Conservation (phyloP, 2,329 filamentous ascomycete genomes). For the Tolypocladium sp. region DNA sequence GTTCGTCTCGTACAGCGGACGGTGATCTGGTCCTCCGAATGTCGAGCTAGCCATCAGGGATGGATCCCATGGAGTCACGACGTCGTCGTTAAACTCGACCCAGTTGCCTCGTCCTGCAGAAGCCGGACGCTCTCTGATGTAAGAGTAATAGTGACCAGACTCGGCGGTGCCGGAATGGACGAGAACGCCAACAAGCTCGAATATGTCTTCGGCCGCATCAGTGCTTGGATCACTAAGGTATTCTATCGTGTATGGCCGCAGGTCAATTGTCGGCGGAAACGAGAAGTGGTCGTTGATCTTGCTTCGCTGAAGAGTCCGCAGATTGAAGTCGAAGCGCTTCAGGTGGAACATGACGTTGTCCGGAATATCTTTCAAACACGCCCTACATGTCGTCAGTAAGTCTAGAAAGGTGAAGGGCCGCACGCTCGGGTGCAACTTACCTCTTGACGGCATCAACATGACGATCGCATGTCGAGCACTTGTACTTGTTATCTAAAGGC, state of each 20-base stretch:
- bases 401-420: background rate
- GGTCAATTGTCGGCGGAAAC: slow-evolving; percentile 76
- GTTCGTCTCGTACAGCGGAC: slow-evolving; percentile 34
- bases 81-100: slow-evolving; percentile 93
- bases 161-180: slow-evolving; percentile 90
- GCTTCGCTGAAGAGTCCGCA: slow-evolving; percentile 66
- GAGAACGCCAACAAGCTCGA: slow-evolving; percentile 89
- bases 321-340: slow-evolving; percentile 78
- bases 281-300: slow-evolving; percentile 96
- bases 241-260: slow-evolving; percentile 84
- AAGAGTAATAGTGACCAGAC: slow-evolving; percentile 96
- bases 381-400: slow-evolving; percentile 35
- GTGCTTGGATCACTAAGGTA: slow-evolving; percentile 58
- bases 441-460: slow-evolving; percentile 91
- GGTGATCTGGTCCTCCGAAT: slow-evolving; percentile 63
- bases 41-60: slow-evolving; percentile 64
- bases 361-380: slow-evolving; percentile 85
- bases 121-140: slow-evolving; percentile 69
- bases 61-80: slow-evolving; percentile 68
- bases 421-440: slow-evolving; percentile 25
- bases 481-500: slow-evolving; percentile 85
- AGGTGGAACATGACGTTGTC: slow-evolving; percentile 94
- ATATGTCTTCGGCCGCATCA: slow-evolving; percentile 58
- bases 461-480: slow-evolving; percentile 80
- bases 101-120: slow-evolving; percentile 45